Percentiles rank a stretch among this genome's conserved stretches.
Evolutionary conservation across 225 moss, liverwort and hornwort genomes (phyloP).

Genomic region (Marchantia polymorpha): DNA sequence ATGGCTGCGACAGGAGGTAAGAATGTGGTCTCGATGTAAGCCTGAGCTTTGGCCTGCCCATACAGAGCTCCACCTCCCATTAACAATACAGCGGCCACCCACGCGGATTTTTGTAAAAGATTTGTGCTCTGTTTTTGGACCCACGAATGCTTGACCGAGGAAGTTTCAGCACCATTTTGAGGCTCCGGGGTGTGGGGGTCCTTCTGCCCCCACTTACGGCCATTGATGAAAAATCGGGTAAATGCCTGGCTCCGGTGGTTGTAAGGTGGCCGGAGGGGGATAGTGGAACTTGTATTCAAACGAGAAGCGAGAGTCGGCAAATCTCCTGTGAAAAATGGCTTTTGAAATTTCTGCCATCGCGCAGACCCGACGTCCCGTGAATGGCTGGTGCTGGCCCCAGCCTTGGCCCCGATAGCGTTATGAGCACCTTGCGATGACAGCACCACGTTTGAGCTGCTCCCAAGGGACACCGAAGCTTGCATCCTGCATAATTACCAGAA

Average conservation of each 20-base stretch:
- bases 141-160: constrained; percentile 48
- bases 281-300: constrained; percentile 12
- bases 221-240: constrained; percentile 36
- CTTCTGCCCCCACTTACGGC: constrained; percentile 36
- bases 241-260: constrained; percentile 41
- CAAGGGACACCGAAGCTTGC: constrained; percentile 51
- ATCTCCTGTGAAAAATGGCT: constrained; percentile 36
- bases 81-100: constrained; percentile 77
- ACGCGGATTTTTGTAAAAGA: constrained; percentile 69
- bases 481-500: constrained; percentile 44
- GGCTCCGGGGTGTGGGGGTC: constrained; percentile 20
- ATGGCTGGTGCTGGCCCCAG: constrained; percentile 19
- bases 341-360: constrained; percentile 23
- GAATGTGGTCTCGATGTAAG: constrained; percentile 69
- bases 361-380: constrained; percentile 8
- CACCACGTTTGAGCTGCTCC: constrained; percentile 43
- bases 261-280: constrained; percentile 25
- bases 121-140: constrained; percentile 49
- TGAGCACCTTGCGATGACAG: constrained; percentile 34
- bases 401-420: constrained; percentile 21
- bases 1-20: constrained; percentile 75
- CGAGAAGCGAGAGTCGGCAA: constrained; percentile 12
- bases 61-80: constrained; percentile 83
- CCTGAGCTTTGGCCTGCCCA: constrained; percentile 76
- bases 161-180: constrained; percentile 42